These are phyloP conservation scores for Nematocida sp. DNA, from an alignment of 371 early-diverging fungal species.

Conservation along the genomic window DNA sequence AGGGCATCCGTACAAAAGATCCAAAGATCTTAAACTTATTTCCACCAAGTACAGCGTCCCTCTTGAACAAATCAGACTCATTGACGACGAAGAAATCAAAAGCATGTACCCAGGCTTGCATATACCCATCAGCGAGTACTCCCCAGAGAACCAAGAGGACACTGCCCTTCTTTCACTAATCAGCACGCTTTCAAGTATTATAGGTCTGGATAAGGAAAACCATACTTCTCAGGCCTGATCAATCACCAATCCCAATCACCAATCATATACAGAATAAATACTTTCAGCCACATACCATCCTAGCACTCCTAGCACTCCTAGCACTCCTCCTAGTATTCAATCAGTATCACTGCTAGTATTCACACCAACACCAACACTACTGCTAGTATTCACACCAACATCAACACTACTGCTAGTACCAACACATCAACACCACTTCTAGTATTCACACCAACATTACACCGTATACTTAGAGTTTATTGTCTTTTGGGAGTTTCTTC, in stretches of 20 bases:
- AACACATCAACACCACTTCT: too few relatives aligned
- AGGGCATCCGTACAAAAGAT: conserved; percentile 31
- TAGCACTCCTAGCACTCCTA: too few relatives aligned
- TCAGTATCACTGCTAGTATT: too few relatives aligned
- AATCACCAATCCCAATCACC: background rate
- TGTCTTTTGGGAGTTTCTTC: too few relatives aligned
- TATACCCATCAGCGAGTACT: conserved; percentile 39
- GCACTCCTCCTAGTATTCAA: too few relatives aligned
- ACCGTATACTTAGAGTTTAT: too few relatives aligned
- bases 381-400: too few relatives aligned
- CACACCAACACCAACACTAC: too few relatives aligned
- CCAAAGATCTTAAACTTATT: conserved; percentile 50
- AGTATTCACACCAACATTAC: too few relatives aligned
- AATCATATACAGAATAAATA: background rate
- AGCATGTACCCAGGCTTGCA: conserved; percentile 28
- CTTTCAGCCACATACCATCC: too few relatives aligned
- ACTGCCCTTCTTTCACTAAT: conserved; percentile 19
- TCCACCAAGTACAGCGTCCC: conserved; percentile 9
- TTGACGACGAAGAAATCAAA: conserved; percentile 55
- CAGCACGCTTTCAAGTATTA: background rate
- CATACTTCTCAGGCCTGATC: background rate
- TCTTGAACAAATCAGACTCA: conserved; percentile 48
- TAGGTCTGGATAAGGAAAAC: background rate
- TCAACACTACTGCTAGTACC: too few relatives aligned
- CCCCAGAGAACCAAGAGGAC: conserved; percentile 28